A percentile compares a stretch with the other conserved stretches of the same genome.
Evolutionary conservation across 2,329 filamentous ascomycete species (phyloP).

Genomic region (Arthroderma sp.): DNA sequence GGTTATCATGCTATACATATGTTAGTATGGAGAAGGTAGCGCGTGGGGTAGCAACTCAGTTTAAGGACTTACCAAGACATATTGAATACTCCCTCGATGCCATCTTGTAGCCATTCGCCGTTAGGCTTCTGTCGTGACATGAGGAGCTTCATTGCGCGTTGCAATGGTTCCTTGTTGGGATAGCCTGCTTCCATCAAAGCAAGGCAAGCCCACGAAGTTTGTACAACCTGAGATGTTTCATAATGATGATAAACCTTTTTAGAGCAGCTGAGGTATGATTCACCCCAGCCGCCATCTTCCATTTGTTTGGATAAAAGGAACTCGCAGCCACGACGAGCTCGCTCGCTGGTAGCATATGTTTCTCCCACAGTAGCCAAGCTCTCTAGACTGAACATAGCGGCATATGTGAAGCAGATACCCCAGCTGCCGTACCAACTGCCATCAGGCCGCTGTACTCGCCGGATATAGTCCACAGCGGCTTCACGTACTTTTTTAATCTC

Average conservation of each 20-base stretch:
- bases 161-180: conserved; percentile 59
- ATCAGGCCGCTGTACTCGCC: conserved; percentile 60
- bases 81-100: conserved; percentile 97
- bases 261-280: conserved; percentile 81
- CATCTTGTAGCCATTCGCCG: conserved; percentile 90
- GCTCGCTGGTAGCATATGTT: conserved; percentile 59
- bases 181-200: conserved; percentile 72
- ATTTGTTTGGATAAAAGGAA: conserved; percentile 79
- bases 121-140: conserved; percentile 76
- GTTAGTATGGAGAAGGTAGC: conserved; percentile 15
- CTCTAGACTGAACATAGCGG: conserved; percentile 90
- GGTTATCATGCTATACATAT: conserved; percentile 65
- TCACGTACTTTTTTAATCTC: conserved; percentile 65
- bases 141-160: conserved; percentile 63
- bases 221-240: conserved; percentile 73
- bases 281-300: conserved; percentile 88
- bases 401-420: conserved; percentile 98
- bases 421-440: conserved; percentile 97
- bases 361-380: conserved; percentile 72
- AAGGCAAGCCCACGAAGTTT: conserved; percentile 84
- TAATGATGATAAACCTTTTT: conserved; percentile 64
- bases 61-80: conserved; percentile 82
- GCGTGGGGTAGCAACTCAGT: conserved; percentile 6
- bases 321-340: conserved; percentile 63
- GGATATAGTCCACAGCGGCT: conserved; percentile 71